Evolutionary conservation across 768 basidiomycete genomes (phyloP), one percentile per base, ranked within the genome.

Genomic region (Boletus sensibilis): DNA sequence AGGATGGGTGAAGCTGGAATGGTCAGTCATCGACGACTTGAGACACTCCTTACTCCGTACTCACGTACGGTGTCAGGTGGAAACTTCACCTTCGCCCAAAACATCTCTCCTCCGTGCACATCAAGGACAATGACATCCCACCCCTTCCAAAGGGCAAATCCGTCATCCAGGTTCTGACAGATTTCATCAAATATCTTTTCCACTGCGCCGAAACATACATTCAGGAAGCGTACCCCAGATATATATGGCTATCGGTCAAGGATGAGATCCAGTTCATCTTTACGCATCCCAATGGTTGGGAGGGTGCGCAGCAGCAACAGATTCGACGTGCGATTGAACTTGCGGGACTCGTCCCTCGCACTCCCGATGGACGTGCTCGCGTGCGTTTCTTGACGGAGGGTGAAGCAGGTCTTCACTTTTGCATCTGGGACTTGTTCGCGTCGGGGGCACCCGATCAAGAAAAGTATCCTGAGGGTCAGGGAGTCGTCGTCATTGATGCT

Each of bases 281-380:
- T 5, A 76, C 78, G 0, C 83, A 85, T 59, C 85, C 85, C 1
- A 86, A 86, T 52, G 83, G 82, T 0, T 86, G 85, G 85, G 84
- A 80, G 54, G 79, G 81, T 1, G 63, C 63, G 0, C 85, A 87
- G 60, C 85, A 85, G 50, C 67, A 68, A 27, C 69, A 75, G 56
- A 80, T 85, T 72, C 76, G 84, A 1, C 64, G 65, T 35, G 85
- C 83, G 2, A 79, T 82, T 1, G 72, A 81, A 4, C 57, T 58
- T 7, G 83, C 82, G 1, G 80, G 80, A 1, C 72, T 87, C 6
- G 70, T 86, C 31, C 71, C 76, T 0, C 67, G 79, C 45, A 75
- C 64, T 0, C 46, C 54, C 0, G 64, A 65, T 0, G 80, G 74
- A 0, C 76, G 71, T 25, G 60, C 68, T 2, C 76, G 82, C 0